These are phyloP conservation scores for Saccharomyces cerevisiae DNA, from an alignment of 805 yeast genomes.

Conservation along the genomic window DNA sequence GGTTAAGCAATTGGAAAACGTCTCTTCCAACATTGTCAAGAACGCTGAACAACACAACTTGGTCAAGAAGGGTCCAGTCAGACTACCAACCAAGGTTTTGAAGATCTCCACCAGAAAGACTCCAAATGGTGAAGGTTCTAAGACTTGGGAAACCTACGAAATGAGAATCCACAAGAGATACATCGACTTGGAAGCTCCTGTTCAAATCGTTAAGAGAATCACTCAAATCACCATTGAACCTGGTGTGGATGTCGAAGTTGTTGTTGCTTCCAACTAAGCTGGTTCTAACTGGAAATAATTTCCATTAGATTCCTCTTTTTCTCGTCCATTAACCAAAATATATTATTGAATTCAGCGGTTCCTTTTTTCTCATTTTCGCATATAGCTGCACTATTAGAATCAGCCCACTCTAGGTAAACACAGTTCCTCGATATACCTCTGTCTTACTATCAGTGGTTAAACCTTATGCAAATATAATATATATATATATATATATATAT, in stretches of 20 bases:
- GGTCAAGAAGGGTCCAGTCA: slow-evolving; percentile 97
- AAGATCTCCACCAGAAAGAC: slow-evolving; percentile 99
- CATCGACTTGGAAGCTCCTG: slow-evolving; percentile 96
- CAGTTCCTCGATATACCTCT: slow-evolving; percentile 32
- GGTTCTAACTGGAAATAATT: neutral
- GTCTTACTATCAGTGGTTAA: slow-evolving; percentile 35
- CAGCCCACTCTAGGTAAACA: slow-evolving; percentile 34
- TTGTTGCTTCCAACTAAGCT: slow-evolving; percentile 47
- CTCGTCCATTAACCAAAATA: neutral
- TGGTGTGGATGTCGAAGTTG: slow-evolving; percentile 96
- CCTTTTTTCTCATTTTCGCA: neutral
- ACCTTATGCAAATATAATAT: slow-evolving; percentile 5
- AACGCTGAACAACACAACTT: slow-evolving; percentile 79
- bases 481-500: neutral
- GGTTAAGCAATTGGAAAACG: slow-evolving; percentile 96
- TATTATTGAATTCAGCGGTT: neutral
- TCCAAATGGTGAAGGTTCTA: slow-evolving; percentile 99
- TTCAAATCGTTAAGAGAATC: slow-evolving; percentile 85
- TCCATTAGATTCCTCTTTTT: neutral
- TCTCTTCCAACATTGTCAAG: slow-evolving; percentile 79
- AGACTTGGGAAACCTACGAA: slow-evolving; percentile 99
- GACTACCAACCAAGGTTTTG: slow-evolving; percentile 98
- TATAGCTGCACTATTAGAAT: neutral
- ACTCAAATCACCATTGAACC: slow-evolving; percentile 98
- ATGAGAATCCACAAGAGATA: slow-evolving; percentile 99